Evolutionary conservation across 805 yeast genomes (phyloP), one percentile per base, ranked within the genome.

Genomic region (Metschnikowia noctiluminum): DNA sequence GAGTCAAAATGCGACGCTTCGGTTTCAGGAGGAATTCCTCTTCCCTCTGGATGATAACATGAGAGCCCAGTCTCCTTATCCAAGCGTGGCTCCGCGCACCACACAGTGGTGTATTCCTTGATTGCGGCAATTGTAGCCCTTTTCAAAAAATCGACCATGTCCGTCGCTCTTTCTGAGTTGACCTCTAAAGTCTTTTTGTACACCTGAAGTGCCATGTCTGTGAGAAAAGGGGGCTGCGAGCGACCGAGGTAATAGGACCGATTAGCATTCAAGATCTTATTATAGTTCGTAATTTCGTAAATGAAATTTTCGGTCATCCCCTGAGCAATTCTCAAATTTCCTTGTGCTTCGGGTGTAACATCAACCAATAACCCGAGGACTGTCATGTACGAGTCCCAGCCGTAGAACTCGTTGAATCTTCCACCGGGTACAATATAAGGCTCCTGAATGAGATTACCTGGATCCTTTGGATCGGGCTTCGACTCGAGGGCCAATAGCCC

Each of bases 371-470:
- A 73, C 1, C 98, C 99, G 26, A 90, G 66, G 0, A 94, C 80
- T 62, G 85, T 90, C 85, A 94, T 87, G 62, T 94, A 92, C 2
- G 97, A 89, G 65, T 92, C 99, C 99, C 99, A 92, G 13, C 98
- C 99, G 62, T 94, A 92, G 50, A 90, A 78, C 69, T 92, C 99
- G 69, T 94, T 94, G 69, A 92, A 92, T 54, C 99, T 75, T 21
- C 99, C 98, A 14, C 99, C 99, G 1, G 99, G 99, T 26, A 92
- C 98, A 14, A 89, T 87, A 65, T 92, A 92, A 0, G 96, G 96
- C 60, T 78, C 82, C 16, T 90, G 89, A 36, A 78, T 72, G 41
- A 85, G 58, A 12, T 77, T 73, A 14, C 62, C 63, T 37, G 79
- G 78, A 48, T 82, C 79, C 3, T 69, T 60, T 7, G 85, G 82